Percentiles rank a stretch among this genome's conserved stretches.
Conservation (phyloP, 306 rosid species). For the Carpinus fangiana region DNA sequence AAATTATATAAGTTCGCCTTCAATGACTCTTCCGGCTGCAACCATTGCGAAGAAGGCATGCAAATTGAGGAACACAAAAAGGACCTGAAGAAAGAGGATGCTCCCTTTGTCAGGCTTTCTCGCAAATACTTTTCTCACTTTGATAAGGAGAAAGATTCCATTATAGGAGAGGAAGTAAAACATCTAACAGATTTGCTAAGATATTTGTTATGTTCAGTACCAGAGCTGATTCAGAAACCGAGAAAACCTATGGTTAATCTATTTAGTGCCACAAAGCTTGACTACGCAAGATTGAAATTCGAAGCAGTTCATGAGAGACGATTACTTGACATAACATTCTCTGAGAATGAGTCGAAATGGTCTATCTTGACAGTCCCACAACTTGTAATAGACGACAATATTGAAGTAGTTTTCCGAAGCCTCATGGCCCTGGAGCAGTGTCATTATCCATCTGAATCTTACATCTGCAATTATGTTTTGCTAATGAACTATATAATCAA, state of each 20-base stretch:
- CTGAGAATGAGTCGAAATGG: background rate
- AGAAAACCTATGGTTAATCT: no score
- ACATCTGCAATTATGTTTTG: slow-evolving; percentile 26
- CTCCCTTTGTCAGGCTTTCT: background rate
- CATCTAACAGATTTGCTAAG: slow-evolving; percentile 36
- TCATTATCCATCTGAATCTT: slow-evolving; percentile 5
- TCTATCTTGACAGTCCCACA: slow-evolving; percentile 11
- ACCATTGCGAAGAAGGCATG: no score
- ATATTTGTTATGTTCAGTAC: slow-evolving; percentile 9
- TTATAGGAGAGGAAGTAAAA: background rate
- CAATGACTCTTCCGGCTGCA: background rate
- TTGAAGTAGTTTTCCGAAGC: slow-evolving; percentile 26
- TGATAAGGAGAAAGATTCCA: no score
- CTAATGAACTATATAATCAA: slow-evolving; percentile 23
- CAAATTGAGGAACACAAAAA: no score
- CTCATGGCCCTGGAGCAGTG: slow-evolving; percentile 36
- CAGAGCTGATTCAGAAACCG: no score
- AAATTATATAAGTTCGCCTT: background rate
- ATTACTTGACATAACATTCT: background rate
- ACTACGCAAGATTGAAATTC: background rate
- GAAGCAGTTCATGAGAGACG: background rate
- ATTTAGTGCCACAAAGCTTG: background rate
- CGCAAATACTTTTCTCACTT: background rate
- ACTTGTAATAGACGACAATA: background rate
- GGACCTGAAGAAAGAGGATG: no score